Percentiles rank a stretch among this genome's conserved stretches.
These are phyloP conservation scores for Lecanicillium sp. DNA, from an alignment of 2,329 filamentous ascomycete species.

Conservation along the genomic window DNA sequence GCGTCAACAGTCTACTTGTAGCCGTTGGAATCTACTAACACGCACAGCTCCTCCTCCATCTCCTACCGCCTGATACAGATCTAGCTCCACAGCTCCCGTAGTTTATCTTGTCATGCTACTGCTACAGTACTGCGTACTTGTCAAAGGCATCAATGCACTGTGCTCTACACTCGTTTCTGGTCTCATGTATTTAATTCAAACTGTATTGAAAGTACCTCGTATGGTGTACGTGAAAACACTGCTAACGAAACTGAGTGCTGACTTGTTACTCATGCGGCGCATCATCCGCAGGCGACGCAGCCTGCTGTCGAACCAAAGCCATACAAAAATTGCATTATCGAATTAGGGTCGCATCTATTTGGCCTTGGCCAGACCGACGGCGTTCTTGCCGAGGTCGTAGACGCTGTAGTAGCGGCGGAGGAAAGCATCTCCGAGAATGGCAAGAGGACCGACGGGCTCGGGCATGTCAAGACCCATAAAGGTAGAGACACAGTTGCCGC, in stretches of 20 bases:
- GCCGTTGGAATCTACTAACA: not conserved
- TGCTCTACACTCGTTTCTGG: not conserved
- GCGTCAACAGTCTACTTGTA: not conserved
- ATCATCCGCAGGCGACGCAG: too few species aligned
- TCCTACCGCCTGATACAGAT: not conserved
- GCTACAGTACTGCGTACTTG: not conserved
- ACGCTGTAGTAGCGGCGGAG: slow-evolving; percentile 88
- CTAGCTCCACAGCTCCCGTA: slow-evolving; percentile 5
- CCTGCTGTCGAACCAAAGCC: too few species aligned
- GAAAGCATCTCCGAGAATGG: slow-evolving; percentile 87
- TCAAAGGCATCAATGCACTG: not conserved
- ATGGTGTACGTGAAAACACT: slow-evolving; percentile 9
- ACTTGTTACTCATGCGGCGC: too few species aligned
- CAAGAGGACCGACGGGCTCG: slow-evolving; percentile 80
- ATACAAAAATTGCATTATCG: not conserved
- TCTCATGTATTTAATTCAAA: not conserved
- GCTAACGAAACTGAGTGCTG: slow-evolving; percentile 1
- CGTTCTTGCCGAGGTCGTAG: slow-evolving; percentile 86
- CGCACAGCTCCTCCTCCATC: not conserved
- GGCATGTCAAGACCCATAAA: slow-evolving; percentile 97
- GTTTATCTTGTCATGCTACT: too few species aligned
- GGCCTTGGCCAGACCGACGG: slow-evolving; percentile 82
- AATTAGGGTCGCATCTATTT: slow-evolving; percentile 40
- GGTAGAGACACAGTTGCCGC: slow-evolving; percentile 91
- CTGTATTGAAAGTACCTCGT: slow-evolving; percentile 10